These are phyloP conservation scores for Lavandula angustifolia DNA, from an alignment of 257 asterid genomes.

Conservation along the genomic window DNA sequence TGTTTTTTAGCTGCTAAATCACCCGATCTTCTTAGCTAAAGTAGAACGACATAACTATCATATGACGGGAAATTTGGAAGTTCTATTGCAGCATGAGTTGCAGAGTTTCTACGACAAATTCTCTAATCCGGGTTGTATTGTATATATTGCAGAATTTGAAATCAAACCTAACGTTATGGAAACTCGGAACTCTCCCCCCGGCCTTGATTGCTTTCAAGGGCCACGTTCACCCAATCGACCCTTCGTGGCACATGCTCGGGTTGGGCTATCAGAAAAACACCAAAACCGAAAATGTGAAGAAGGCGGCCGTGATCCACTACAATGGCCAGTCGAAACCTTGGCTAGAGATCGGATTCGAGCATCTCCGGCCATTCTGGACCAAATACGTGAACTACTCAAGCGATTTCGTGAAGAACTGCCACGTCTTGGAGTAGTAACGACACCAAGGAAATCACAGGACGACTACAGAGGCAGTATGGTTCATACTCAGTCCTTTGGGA, in stretches of 20 bases:
- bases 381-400: conserved; percentile 58
- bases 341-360: conserved; percentile 97
- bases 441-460: neutral
- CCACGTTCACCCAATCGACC: neutral
- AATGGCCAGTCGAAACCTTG: conserved; percentile 99
- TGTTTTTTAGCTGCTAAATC: conserved; percentile 3
- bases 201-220: neutral
- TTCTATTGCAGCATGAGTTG: neutral
- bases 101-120: conserved; percentile 6
- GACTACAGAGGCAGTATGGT: conserved; percentile 29
- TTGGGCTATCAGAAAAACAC: conserved; percentile 94
- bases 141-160: conserved; percentile 75
- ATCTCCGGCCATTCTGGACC: conserved; percentile 98
- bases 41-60: too few species aligned
- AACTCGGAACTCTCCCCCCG: conserved; percentile 68
- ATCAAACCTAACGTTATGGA: conserved; percentile 93
- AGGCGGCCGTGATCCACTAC: conserved; percentile 97
- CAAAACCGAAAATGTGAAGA: conserved; percentile 64
- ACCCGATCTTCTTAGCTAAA: neutral
- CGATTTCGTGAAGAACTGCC: neutral
- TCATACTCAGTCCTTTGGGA: conserved; percentile 36
- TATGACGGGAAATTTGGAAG: neutral
- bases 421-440: neutral
- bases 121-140: conserved; percentile 13
- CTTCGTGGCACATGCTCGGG: conserved; percentile 42